phyloP scores from a whole-genome alignment of 2,329 filamentous ascomycete genomes.

The Coleophoma cylindrospora region DNA sequence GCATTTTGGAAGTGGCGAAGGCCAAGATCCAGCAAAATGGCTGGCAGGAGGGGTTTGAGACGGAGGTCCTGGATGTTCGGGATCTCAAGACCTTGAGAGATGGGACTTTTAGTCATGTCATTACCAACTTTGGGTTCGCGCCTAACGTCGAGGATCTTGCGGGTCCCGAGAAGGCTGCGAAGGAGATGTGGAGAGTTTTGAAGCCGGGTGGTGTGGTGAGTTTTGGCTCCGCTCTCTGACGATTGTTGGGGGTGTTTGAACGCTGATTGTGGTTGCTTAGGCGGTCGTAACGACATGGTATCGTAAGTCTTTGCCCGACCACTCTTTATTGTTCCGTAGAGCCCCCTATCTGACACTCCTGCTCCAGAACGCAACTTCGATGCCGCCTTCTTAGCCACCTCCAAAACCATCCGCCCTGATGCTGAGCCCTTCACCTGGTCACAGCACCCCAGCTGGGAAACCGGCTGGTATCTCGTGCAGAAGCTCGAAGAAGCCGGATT shows the following conservation, averaged over 20 bases:
- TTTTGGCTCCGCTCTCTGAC: neutral
- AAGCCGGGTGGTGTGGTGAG: constrained; percentile 74
- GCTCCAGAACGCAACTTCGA: constrained; percentile 8
- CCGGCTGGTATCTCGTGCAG: constrained; percentile 6
- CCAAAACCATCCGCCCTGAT: constrained; percentile 5
- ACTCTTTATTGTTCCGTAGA: no score
- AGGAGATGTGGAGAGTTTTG: constrained; percentile 78
- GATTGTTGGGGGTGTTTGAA: no score
- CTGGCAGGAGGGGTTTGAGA: constrained; percentile 68
- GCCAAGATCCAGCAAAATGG: constrained; percentile 47
- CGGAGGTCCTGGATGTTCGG: constrained; percentile 66
- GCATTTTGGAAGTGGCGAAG: constrained; percentile 60
- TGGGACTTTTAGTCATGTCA: constrained; percentile 94
- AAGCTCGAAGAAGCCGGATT: constrained; percentile 11
- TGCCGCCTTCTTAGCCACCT: constrained; percentile 2
- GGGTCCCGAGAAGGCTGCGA: constrained; percentile 62
- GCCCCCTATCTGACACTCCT: neutral
- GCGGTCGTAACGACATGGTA: constrained; percentile 10
- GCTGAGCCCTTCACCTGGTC: constrained; percentile 7
- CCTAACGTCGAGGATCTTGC: constrained; percentile 51
- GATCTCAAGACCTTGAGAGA: constrained; percentile 67
- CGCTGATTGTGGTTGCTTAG: neutral
- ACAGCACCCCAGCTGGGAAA: neutral
- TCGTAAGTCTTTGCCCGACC: neutral
- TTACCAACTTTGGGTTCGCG: constrained; percentile 68